Percentiles rank a stretch among this genome's conserved stretches.
phyloP scores from a whole-genome alignment of 2,329 filamentous ascomycete species.

The Alternaria gansuensis region DNA sequence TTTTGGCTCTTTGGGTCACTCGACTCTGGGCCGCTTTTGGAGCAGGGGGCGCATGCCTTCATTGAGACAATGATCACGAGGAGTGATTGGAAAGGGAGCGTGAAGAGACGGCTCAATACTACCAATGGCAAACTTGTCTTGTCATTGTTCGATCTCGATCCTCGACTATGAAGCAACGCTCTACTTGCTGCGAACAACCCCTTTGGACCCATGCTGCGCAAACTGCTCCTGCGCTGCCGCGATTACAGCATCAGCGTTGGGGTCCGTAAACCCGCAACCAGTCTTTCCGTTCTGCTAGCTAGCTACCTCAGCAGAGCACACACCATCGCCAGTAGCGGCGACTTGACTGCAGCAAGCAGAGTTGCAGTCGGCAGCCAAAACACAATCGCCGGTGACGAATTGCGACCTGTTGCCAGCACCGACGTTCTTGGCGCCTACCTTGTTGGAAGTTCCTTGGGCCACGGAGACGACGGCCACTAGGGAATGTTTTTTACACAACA shows the following conservation, averaged over 20 bases:
- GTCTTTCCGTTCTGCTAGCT: conserved; percentile 44
- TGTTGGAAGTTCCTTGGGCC: conserved; percentile 39
- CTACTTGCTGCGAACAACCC: conserved; percentile 28
- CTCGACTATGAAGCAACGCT: not conserved
- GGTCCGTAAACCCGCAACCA: conserved; percentile 43
- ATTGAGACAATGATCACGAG: not conserved
- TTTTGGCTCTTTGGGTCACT: conserved; percentile 37
- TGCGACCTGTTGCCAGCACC: conserved; percentile 40
- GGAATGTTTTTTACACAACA: not conserved
- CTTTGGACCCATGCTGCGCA: conserved; percentile 42
- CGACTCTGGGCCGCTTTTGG: conserved; percentile 40
- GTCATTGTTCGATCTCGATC: not conserved
- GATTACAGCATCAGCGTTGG: conserved; percentile 40
- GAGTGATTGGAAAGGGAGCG: not conserved
- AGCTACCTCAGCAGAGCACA: conserved; percentile 44
- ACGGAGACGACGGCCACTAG: conserved; percentile 29
- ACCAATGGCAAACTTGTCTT: not conserved
- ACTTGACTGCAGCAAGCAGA: conserved; percentile 40
- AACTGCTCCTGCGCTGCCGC: conserved; percentile 45
- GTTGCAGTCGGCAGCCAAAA: conserved; percentile 41
- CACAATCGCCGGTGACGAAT: conserved; percentile 47
- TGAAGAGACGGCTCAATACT: not conserved
- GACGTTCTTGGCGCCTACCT: conserved; percentile 40
- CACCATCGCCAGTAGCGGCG: conserved; percentile 33
- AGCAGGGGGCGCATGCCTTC: conserved; percentile 17